Percentiles rank a stretch among this genome's conserved stretches.
Evolutionary conservation across 2,329 filamentous ascomycete genomes (phyloP).

Genomic region (Sclerotinia glacialis): DNA sequence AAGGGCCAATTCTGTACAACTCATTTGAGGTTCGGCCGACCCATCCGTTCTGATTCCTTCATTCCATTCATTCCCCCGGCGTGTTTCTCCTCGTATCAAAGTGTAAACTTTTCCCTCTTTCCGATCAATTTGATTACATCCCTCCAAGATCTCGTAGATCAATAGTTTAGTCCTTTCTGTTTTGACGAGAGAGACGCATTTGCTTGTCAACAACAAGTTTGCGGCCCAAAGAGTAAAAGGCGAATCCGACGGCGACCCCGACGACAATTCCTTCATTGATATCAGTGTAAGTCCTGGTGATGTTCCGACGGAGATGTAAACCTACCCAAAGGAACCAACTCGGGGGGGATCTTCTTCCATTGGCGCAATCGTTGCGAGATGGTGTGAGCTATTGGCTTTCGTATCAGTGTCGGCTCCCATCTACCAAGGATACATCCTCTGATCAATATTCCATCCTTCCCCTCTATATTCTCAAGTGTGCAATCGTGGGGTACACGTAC

Average conservation of each 20-base stretch:
- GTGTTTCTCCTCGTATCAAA: not conserved
- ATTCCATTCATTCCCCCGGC: conserved; percentile 18
- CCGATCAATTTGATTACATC: conserved; percentile 23
- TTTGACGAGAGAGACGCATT: conserved; percentile 77
- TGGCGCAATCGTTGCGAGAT: conserved; percentile 91
- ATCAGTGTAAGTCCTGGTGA: conserved; percentile 24
- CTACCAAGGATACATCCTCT: conserved; percentile 22
- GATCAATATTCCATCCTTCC: not conserved
- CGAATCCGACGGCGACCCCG: conserved; percentile 76
- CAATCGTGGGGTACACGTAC: conserved; percentile 48
- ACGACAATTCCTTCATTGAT: conserved; percentile 68
- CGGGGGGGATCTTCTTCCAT: conserved; percentile 85
- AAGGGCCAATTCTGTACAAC: conserved; percentile 24
- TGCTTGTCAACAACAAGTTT: conserved; percentile 91
- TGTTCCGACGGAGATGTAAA: conserved; percentile 8
- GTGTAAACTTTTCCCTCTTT: conserved; percentile 7
- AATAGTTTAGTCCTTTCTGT: conserved; percentile 39
- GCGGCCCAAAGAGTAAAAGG: conserved; percentile 73
- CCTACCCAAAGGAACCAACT: conserved; percentile 92
- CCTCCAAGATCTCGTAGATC: conserved; percentile 9
- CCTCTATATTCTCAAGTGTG: not conserved
- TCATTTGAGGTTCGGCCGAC: conserved; percentile 17
- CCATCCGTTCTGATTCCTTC: conserved; percentile 15
- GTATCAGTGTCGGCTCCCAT: conserved; percentile 28
- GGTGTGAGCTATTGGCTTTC: conserved; percentile 70